phyloP scores from a whole-genome alignment of 2,329 filamentous ascomycete species.

The Westerdykella aurantiaca region DNA sequence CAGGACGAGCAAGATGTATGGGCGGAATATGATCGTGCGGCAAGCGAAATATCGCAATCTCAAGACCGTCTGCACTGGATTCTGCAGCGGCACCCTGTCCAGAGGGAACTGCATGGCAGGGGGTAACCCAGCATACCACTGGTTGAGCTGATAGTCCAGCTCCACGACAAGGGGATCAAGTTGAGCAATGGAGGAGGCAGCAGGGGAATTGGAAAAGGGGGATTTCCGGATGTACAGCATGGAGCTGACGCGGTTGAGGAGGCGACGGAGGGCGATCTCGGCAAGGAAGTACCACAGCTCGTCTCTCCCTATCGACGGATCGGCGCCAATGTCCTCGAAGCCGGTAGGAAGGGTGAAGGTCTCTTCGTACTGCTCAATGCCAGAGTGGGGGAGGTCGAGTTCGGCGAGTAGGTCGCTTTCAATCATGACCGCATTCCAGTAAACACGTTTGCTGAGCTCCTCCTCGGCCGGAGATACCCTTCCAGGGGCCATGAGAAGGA shows the following conservation, averaged over 20 bases:
- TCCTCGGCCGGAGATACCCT: constrained; percentile 64
- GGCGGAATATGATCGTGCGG: constrained; percentile 78
- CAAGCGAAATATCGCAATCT: constrained; percentile 78
- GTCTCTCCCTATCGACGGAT: constrained; percentile 59
- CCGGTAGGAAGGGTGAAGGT: constrained; percentile 71
- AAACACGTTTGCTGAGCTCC: constrained; percentile 70
- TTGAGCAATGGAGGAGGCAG: constrained; percentile 62
- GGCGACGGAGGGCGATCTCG: constrained; percentile 70
- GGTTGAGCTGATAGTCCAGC: constrained; percentile 73
- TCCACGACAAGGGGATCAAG: constrained; percentile 74
- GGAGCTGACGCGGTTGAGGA: constrained; percentile 73
- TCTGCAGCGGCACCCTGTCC: constrained; percentile 58
- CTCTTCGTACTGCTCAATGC: constrained; percentile 76
- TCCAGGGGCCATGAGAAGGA: constrained; percentile 68
- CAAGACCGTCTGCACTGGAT: constrained; percentile 73
- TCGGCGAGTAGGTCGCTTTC: constrained; percentile 75
- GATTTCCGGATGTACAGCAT: constrained; percentile 68
- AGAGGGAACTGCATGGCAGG: constrained; percentile 72
- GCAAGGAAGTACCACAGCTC: constrained; percentile 84
- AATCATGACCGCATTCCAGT: constrained; percentile 77
- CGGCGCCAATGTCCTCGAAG: constrained; percentile 64
- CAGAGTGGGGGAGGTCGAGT: constrained; percentile 74
- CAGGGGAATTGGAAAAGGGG: constrained; percentile 28
- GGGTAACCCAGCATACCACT: constrained; percentile 79
- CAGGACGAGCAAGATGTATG: constrained; percentile 73